Base-by-base conservation (phyloP, 2,329 filamentous ascomycete species). In the Fusarium annulatum region DNA sequence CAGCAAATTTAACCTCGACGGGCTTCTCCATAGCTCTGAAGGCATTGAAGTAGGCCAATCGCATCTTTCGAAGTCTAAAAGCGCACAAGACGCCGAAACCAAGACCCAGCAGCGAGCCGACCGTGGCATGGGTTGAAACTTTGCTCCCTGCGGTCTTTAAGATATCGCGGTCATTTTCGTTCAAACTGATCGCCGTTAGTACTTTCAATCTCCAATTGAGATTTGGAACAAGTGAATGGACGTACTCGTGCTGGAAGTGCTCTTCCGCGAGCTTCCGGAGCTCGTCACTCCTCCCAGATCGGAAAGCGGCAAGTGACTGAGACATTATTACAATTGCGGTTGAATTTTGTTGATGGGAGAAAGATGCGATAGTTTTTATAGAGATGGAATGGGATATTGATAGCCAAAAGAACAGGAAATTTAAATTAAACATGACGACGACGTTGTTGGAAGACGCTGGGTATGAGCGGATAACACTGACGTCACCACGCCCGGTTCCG, bases 191-290 rank as follows among this genome's bases (percentile, higher is more conserved):
- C n/a, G n/a, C n/a, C n/a, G n/a, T n/a, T n/a, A n/a, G n/a, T n/a
- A n/a, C n/a, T n/a, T n/a, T n/a, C n/a, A n/a, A n/a, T n/a, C n/a
- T n/a, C n/a, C n/a, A n/a, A n/a, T n/a, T n/a, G n/a, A n/a, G n/a
- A n/a, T n/a, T n/a, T n/a, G n/a, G n/a, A n/a, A n/a, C n/a, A n/a
- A n/a, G n/a, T n/a, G n/a, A n/a, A n/a, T n/a, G n/a, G n/a, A n/a
- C n/a, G n/a, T n/a, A 66, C 63, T 66, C 63, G 1, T 66, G 64
- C 18, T 58, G 42, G 4, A 66, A 34, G 26, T 66, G 64, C 23
- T 66, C n/a, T n/a, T n/a, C n/a, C n/a, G n/a, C n/a, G n/a, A n/a
- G n/a, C n/a, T n/a, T n/a, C n/a, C n/a, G n/a, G n/a, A n/a, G 64
- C 7, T 66, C 64, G 1, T 39, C 36, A 11, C 61, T 64, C 15